Evolutionary conservation across 31 red algal genomes (phyloP).

Genomic region (Endocladia muricata): DNA sequence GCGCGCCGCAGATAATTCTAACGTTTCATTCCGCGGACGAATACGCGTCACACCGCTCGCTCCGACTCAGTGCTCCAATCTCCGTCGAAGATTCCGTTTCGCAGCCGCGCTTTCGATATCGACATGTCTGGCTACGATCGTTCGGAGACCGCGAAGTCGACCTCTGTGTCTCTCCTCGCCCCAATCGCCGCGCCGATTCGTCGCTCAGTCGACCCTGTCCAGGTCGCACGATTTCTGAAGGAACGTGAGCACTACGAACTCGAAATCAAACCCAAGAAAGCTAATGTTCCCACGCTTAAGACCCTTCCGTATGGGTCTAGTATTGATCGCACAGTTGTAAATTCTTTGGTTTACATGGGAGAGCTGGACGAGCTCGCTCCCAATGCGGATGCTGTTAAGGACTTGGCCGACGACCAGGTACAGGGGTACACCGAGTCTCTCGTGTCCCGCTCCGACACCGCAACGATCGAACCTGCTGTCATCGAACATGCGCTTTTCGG

Average conservation of each 20-base stretch:
- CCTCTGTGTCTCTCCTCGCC: neutral
- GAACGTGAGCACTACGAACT: conserved; percentile 13
- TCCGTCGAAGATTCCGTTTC: neutral
- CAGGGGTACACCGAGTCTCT: neutral
- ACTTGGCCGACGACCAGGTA: neutral
- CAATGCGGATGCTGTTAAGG: neutral
- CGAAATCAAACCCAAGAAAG: neutral
- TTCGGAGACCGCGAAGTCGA: neutral
- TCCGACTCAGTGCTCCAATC: neutral
- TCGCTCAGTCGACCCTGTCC: neutral
- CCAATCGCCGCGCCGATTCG: neutral
- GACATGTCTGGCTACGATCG: neutral
- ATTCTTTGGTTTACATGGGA: neutral
- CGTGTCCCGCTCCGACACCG: neutral
- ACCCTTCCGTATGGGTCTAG: neutral
- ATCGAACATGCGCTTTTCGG: neutral
- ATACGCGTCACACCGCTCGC: conserved; percentile 23
- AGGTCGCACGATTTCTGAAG: conserved; percentile 17
- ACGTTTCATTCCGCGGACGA: conserved; percentile 24
- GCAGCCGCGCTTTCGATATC: neutral
- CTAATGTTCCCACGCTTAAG: neutral
- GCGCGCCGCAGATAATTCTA: conserved; percentile 39
- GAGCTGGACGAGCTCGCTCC: neutral
- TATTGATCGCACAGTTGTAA: neutral
- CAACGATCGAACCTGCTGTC: neutral